phyloP scores from a whole-genome alignment of 495 filamentous ascomycete genomes.

The Lepidopterella palustris region DNA sequence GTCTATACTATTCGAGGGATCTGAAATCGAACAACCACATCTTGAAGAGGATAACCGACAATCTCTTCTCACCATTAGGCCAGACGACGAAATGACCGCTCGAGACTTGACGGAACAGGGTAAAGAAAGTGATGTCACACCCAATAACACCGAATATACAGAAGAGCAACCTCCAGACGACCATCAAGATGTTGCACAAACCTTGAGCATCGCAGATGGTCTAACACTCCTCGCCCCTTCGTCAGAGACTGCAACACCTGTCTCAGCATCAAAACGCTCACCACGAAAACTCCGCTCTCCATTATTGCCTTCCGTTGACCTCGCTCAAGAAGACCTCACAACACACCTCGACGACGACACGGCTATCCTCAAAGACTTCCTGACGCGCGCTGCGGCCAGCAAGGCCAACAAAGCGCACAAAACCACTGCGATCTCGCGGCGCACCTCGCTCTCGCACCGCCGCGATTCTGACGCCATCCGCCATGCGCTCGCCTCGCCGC shows the following conservation, averaged over 20 bases:
- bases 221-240: slow-evolving; percentile 11
- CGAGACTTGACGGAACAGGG: not conserved
- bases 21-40: too few relatives aligned
- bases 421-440: slow-evolving; percentile 31
- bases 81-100: too few relatives aligned
- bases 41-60: too few relatives aligned
- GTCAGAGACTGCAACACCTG: not conserved
- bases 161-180: not conserved
- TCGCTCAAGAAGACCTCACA: slow-evolving; percentile 12
- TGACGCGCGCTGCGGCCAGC: slow-evolving; percentile 54
- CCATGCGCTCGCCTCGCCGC: slow-evolving; percentile 38
- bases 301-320: slow-evolving; percentile 4
- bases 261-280: not conserved
- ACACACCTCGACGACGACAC: slow-evolving; percentile 47
- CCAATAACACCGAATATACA: not conserved
- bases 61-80: too few relatives aligned
- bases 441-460: slow-evolving; percentile 32
- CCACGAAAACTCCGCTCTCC: slow-evolving; percentile 8
- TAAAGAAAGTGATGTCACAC: not conserved
- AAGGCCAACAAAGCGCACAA: slow-evolving; percentile 48
- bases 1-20: too few relatives aligned
- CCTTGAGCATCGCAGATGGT: slow-evolving; percentile 19
- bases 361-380: slow-evolving; percentile 53
- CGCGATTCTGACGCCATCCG: slow-evolving; percentile 38
- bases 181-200: not conserved